Evolutionary conservation across 179 eudicot species (phyloP).

Genomic region (Heliamphora pulchella): DNA sequence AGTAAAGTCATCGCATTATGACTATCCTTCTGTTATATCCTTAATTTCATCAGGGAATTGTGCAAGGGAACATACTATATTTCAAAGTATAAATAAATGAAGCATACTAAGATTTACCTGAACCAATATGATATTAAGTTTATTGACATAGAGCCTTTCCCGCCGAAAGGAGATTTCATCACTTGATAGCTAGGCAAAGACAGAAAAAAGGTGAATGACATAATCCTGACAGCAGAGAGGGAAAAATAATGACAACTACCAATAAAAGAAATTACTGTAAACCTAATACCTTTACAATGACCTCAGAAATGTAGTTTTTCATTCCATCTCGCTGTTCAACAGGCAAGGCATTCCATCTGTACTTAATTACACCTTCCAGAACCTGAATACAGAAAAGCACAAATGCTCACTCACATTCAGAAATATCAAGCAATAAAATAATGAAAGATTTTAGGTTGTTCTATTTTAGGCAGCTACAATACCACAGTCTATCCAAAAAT

Average conservation of each 20-base stretch:
- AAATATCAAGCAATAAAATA: not conserved
- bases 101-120: slow-evolving; percentile 46
- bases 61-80: too few relatives aligned
- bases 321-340: slow-evolving; percentile 90
- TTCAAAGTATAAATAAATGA: not conserved
- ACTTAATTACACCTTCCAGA: slow-evolving; percentile 93
- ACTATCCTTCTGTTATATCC: not conserved
- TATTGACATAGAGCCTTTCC: slow-evolving; percentile 91
- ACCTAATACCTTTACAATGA: slow-evolving; percentile 65
- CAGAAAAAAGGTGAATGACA: slow-evolving; percentile 5
- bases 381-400: slow-evolving; percentile 37
- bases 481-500: not conserved
- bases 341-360: slow-evolving; percentile 98
- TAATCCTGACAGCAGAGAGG: not conserved
- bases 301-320: slow-evolving; percentile 94
- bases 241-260: not conserved
- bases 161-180: slow-evolving; percentile 79
- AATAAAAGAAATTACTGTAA: slow-evolving; percentile 1
- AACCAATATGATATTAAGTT: slow-evolving; percentile 81
- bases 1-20: not conserved
- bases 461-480: not conserved
- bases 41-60: too few relatives aligned
- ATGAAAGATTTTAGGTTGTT: not conserved
- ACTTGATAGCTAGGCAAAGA: slow-evolving; percentile 62
- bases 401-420: not conserved